These are phyloP conservation scores for Trichothecium sympodiale DNA, from an alignment of 2,329 filamentous ascomycete genomes.

Conservation along the genomic window DNA sequence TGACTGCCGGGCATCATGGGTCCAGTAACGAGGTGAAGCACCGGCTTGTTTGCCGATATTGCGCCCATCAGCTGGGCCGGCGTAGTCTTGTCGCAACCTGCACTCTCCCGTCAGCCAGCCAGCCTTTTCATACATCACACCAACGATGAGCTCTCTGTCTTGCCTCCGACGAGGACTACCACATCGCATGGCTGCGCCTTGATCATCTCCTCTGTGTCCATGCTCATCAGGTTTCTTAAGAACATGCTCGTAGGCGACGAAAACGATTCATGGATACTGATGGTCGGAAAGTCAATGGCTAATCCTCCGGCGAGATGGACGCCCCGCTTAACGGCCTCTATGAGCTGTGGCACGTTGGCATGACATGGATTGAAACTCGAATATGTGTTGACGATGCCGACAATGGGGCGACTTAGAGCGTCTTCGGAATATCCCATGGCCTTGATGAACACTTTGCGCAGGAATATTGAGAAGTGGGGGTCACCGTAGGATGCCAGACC, in stretches of 20 bases:
- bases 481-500: slow-evolving; percentile 61
- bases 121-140: too few species aligned
- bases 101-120: too few species aligned
- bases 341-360: slow-evolving; percentile 58
- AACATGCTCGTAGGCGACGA: slow-evolving; percentile 65
- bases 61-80: slow-evolving; percentile 68
- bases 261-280: slow-evolving; percentile 61
- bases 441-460: slow-evolving; percentile 70
- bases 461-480: slow-evolving; percentile 62
- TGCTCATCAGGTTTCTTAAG: slow-evolving; percentile 62
- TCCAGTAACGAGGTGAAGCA: slow-evolving; percentile 57
- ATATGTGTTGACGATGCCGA: slow-evolving; percentile 66
- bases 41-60: slow-evolving; percentile 62
- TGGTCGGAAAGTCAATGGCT: slow-evolving; percentile 63
- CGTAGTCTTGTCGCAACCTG: slow-evolving; percentile 64
- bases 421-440: slow-evolving; percentile 64
- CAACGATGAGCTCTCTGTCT: slow-evolving; percentile 10
- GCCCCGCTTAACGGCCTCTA: slow-evolving; percentile 59
- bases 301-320: slow-evolving; percentile 56
- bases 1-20: slow-evolving; percentile 68
- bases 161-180: slow-evolving; percentile 55
- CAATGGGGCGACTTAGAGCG: slow-evolving; percentile 56
- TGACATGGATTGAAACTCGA: slow-evolving; percentile 68
- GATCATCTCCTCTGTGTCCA: slow-evolving; percentile 75
- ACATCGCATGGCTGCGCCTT: slow-evolving; percentile 60